Evolutionary conservation across 2,329 filamentous ascomycete genomes (phyloP), one percentile per base, ranked within the genome.

Genomic region (Coleophoma eucalyptorum): DNA sequence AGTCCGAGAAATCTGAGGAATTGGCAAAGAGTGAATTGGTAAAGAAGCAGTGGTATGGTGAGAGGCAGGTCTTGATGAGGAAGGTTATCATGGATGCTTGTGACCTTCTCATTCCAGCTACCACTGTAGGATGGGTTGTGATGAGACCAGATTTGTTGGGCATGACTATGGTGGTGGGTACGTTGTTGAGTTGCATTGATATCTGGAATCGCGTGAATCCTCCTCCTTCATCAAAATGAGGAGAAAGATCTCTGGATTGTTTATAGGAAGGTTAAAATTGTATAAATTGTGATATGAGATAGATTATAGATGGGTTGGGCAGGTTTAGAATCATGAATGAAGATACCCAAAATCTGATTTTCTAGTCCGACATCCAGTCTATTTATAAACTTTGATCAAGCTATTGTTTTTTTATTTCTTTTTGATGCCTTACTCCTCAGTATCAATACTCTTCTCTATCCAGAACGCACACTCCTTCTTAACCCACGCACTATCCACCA

Each of bases 21-120:
- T 59, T 59, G 42, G 57, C 51, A 62, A 60, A 67, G 61, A 33
- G 44, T 35, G 33, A 46, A 12, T 34, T 62, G 33, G 62, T 53
- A 41, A 48, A 51, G 40, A 20, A 37, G 13, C 32, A 34, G 16
- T 37, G 43, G 33, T 56, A 47, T 40, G 59, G 51, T 11, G 62
- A 69, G 50, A 62, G 67, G 1, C 58, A 49, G 18, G 63, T 59
- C 1, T 62, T 84, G 2, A 58, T 70, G 26, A 75, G 78, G 13
- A 72, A 73, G 46, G 63, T 86, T 5, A 53, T 82, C 1, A 74
- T 81, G 1, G 82, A 88, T 60, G 57, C 69, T 6, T 73, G 86
- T 46, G 87, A 90, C 63, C 63, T 88, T 43, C 61, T 83, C 4
- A 71, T 88, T 32, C 87, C 87, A 0, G 80, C 79, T 0, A 70